Evolutionary conservation across 805 yeast species (phyloP).

Genomic region (Yamadazyma akitaensis): DNA sequence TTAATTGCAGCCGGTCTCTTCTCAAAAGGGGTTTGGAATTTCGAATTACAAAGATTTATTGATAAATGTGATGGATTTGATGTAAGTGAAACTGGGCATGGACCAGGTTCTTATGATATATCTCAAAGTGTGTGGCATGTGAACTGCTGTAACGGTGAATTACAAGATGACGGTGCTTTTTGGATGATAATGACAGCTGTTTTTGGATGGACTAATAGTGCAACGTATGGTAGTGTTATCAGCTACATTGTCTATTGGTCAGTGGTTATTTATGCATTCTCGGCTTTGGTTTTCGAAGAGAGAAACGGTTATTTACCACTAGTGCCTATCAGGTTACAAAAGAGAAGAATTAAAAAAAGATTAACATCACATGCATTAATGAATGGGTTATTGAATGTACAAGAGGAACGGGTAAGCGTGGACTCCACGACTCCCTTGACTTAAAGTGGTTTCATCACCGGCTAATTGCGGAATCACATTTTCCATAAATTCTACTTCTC

Average conservation of each 20-base stretch:
- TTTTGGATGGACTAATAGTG: slow-evolving; percentile 92
- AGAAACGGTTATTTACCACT: slow-evolving; percentile 56
- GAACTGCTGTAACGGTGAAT: slow-evolving; percentile 82
- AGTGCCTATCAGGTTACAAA: slow-evolving; percentile 61
- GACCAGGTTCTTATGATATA: slow-evolving; percentile 91
- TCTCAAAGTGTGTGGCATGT: slow-evolving; percentile 85
- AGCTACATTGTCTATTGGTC: slow-evolving; percentile 75
- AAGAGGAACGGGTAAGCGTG: slow-evolving; percentile 9
- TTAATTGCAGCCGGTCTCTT: slow-evolving; percentile 83
- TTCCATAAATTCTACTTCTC: neutral
- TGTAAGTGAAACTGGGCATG: slow-evolving; percentile 83
- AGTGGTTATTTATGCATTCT: slow-evolving; percentile 43
- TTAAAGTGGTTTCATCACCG: neutral
- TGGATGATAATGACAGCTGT: slow-evolving; percentile 91
- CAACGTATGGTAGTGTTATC: slow-evolving; percentile 82
- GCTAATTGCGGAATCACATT: neutral
- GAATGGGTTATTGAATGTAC: neutral
- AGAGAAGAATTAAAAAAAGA: slow-evolving; percentile 46
- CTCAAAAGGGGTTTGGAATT: slow-evolving; percentile 87
- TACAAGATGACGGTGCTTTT: slow-evolving; percentile 67
- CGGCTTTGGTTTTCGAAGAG: slow-evolving; percentile 47
- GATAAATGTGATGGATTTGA: slow-evolving; percentile 76
- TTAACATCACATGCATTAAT: neutral
- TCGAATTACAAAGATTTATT: slow-evolving; percentile 76
- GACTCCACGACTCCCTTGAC: slow-evolving; percentile 15